phyloP scores from a whole-genome alignment of 2,329 filamentous ascomycete genomes.

The Fusarium sp. region DNA sequence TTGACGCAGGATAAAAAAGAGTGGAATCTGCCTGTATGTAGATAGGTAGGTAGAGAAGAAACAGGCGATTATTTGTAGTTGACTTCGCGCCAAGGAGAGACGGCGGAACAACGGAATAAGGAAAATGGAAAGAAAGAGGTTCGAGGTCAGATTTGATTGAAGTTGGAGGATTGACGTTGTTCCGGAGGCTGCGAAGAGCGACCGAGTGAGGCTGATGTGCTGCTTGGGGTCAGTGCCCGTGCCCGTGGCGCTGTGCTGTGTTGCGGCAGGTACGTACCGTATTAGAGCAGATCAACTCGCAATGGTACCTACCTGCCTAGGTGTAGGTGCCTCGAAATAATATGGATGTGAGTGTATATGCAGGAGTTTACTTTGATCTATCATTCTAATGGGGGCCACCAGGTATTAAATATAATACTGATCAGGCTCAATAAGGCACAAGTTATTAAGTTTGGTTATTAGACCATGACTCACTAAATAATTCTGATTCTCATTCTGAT shows the following conservation, averaged over 20 bases:
- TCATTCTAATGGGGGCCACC: neutral
- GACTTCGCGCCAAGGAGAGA: conserved; percentile 21
- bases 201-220: conserved; percentile 38
- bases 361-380: neutral
- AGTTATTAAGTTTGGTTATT: neutral
- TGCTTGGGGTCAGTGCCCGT: conserved; percentile 8
- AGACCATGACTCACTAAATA: neutral
- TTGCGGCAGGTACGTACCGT: neutral
- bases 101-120: conserved; percentile 25
- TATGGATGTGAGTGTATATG: neutral
- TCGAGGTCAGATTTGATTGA: conserved; percentile 29
- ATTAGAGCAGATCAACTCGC: neutral
- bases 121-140: conserved; percentile 20
- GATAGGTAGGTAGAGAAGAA: conserved; percentile 3
- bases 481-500: neutral
- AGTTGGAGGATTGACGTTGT: conserved; percentile 38
- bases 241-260: conserved; percentile 27
- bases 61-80: conserved; percentile 2
- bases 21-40: neutral
- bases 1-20: conserved; percentile 47
- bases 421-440: neutral
- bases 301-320: neutral
- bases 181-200: conserved; percentile 26
- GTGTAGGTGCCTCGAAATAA: no score
- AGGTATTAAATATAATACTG: neutral